A percentile compares a stretch with the other conserved stretches of the same genome.
Conservation (phyloP, 192 early-diverging fungal species). For the Martensiomyces pterosporus region DNA sequence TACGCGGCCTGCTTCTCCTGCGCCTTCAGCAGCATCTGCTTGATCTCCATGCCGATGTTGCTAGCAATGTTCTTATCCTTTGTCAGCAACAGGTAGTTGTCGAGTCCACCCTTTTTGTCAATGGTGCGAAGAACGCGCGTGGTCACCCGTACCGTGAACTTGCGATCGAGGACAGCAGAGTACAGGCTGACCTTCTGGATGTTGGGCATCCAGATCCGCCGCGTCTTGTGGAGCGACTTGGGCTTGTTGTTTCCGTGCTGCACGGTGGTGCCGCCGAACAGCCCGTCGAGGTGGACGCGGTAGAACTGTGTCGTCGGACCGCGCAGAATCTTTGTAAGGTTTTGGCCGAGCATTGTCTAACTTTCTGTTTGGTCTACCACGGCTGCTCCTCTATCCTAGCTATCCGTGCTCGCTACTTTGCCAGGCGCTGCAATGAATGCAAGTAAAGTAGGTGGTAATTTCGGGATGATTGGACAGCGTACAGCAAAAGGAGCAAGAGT, state of each 20-base stretch:
- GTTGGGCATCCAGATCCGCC: constrained; percentile 76
- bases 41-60: constrained; percentile 54
- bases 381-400: neutral
- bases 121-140: constrained; percentile 68
- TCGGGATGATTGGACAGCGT: no score
- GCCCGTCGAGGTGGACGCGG: constrained; percentile 33
- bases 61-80: constrained; percentile 63
- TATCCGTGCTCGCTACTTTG: no score
- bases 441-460: no score
- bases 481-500: no score
- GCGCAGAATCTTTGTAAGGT: constrained; percentile 14
- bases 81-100: constrained; percentile 67
- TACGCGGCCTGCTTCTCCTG: neutral
- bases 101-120: constrained; percentile 80
- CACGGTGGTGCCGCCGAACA: constrained; percentile 25
- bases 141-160: constrained; percentile 60
- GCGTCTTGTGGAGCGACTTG: constrained; percentile 66
- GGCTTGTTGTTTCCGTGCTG: constrained; percentile 51
- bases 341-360: constrained; percentile 20
- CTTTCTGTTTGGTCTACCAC: constrained; percentile 1
- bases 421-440: no score
- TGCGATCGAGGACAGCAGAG: constrained; percentile 58
- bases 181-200: constrained; percentile 63
- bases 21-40: constrained; percentile 37
- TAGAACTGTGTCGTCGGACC: constrained; percentile 28